Evolutionary conservation across 192 early-diverging fungal species (phyloP), one percentile per base, ranked within the genome.

Genomic region (Coemansia sp.): DNA sequence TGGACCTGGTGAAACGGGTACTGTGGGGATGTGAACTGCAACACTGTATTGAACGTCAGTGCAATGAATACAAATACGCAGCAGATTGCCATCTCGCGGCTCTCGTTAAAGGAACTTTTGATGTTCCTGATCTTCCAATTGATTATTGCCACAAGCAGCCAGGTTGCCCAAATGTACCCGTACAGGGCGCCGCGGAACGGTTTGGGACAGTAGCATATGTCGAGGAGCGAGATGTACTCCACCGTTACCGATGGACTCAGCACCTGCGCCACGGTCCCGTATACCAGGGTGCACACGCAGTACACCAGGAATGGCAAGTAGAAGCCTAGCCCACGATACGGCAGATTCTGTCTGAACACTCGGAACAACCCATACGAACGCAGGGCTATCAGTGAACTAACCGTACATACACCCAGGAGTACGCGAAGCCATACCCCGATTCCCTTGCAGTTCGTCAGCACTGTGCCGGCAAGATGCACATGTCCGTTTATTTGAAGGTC

Each of bases 61-160:
- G 71, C 61, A 6, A 66, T 62, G 34, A 78, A 78, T 19, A 78
- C 75, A 0, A 72, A 40, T 2, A 62, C 19, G 23, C 79, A 82
- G 0, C 70, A 57, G 23, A 72, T 55, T 6, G 67, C 47, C 62
- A 82, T 73, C 55, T 75, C 70, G 15, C 67, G 66, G n/a, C 60
- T 62, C 38, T 82, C 79, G 57, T 82, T 82, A 22, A 82, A 82
- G 9, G 73, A 73, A 50, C 70, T 82, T 53, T 82, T 82, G 34
- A 82, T 82, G 17, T 67, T 66, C 33, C 79, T 69, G 34, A 78
- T 72, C 23, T 65, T 52, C 75, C 75, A 78, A 36, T 72, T 72
- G 30, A 78, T 50, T 0, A 59, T 6, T 0, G 66, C 69, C 14
- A 82, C 67, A 20, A 70, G 44, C 7, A 76, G 28, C 70, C 79